Conservation (phyloP, 495 filamentous ascomycete species). For the Tuber magnatum region DNA sequence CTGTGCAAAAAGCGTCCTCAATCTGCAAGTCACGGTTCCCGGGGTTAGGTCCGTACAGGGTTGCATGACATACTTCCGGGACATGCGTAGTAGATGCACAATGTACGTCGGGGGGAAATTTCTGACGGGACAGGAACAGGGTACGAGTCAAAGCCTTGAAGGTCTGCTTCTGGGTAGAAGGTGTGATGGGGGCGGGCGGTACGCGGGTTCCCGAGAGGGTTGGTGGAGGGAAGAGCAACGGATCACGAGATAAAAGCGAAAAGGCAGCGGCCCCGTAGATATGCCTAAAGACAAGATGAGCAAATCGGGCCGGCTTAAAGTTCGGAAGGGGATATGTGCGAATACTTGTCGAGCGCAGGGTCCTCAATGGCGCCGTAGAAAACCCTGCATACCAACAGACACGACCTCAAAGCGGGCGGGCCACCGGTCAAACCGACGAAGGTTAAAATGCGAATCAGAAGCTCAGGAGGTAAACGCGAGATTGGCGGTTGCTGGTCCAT, state of each 20-base stretch:
- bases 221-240: conserved; percentile 20
- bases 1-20: conserved; percentile 18
- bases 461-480: conserved; percentile 26
- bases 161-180: conserved; percentile 20
- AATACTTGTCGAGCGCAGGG: conserved; percentile 30
- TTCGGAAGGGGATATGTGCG: neutral
- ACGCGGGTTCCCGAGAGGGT: conserved; percentile 30
- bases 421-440: conserved; percentile 27
- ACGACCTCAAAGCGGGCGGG: conserved; percentile 25
- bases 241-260: conserved; percentile 26
- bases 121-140: conserved; percentile 26
- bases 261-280: conserved; percentile 33
- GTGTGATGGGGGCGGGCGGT: conserved; percentile 14
- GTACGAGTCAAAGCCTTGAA: conserved; percentile 27
- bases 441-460: conserved; percentile 31
- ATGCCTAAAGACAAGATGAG: conserved; percentile 23
- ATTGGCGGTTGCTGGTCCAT: conserved; percentile 23
- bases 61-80: conserved; percentile 20
- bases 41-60: conserved; percentile 23
- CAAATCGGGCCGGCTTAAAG: conserved; percentile 14
- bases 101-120: conserved; percentile 18
- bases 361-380: conserved; percentile 34
- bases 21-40: conserved; percentile 15
- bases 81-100: conserved; percentile 22
- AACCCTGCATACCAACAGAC: conserved; percentile 26